phyloP scores from a whole-genome alignment of 495 filamentous ascomycete genomes.

The Neurospora cerealis region DNA sequence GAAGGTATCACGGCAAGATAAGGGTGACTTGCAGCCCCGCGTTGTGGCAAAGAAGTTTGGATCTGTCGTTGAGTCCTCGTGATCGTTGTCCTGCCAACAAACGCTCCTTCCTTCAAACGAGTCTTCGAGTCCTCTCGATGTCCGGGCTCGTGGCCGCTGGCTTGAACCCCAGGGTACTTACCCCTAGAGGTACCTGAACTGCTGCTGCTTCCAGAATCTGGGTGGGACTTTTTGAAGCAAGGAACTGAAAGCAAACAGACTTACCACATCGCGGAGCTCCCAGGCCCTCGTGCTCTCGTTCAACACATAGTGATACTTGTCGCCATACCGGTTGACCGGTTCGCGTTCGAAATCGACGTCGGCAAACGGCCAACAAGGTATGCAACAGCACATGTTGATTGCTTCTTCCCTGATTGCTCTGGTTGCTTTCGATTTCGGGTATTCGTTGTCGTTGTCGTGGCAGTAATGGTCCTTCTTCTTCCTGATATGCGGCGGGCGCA shows the following conservation, averaged over 20 bases:
- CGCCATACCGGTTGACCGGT: neutral
- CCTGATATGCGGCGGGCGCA: neutral
- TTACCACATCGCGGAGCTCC: slow-evolving; percentile 15
- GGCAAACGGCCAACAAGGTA: slow-evolving; percentile 33
- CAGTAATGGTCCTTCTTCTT: neutral
- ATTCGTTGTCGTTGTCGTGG: neutral
- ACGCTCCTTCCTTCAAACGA: neutral
- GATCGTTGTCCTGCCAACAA: neutral
- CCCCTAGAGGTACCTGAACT: neutral
- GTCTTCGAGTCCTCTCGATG: neutral
- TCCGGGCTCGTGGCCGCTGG: neutral
- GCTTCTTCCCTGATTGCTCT: neutral
- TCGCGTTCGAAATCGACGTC: slow-evolving; percentile 31
- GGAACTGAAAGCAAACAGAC: slow-evolving; percentile 1
- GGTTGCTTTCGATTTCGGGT: neutral
- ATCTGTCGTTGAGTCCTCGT: neutral
- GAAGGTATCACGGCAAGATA: neutral
- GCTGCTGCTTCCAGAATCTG: neutral
- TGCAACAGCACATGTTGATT: slow-evolving; percentile 11
- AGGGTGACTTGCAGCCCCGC: neutral
- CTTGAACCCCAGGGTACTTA: neutral
- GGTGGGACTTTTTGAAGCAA: neutral
- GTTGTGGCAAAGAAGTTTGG: neutral
- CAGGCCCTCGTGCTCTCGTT: slow-evolving; percentile 19
- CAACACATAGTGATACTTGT: slow-evolving; percentile 23